Evolutionary conservation across 768 basidiomycete species (phyloP).

Genomic region (Mycena filopes): DNA sequence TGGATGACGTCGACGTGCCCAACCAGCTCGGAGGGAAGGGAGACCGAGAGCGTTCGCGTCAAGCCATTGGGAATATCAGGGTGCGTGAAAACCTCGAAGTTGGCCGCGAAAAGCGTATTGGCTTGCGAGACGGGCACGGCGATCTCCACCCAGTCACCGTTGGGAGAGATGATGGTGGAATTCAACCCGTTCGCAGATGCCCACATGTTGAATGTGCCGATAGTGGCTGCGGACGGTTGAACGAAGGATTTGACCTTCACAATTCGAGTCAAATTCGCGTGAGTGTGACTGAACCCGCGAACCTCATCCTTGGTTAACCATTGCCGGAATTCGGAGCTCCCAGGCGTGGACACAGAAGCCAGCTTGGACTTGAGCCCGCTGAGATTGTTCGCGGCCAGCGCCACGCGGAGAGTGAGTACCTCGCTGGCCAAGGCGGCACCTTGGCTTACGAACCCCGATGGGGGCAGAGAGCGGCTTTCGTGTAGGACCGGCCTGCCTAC

Average conservation of each 20-base stretch:
- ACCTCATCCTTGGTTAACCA: conserved; percentile 12
- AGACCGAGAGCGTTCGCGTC: conserved; percentile 4
- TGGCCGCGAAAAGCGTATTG: conserved; percentile 6
- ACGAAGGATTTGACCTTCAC: conserved; percentile 13
- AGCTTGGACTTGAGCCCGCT: neutral
- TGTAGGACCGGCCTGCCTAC: no score
- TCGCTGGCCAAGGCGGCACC: no score
- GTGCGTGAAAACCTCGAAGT: conserved; percentile 11
- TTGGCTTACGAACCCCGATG: no score
- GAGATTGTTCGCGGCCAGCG: neutral
- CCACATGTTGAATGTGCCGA: neutral
- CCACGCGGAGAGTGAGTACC: neutral
- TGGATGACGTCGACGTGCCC: conserved; percentile 8
- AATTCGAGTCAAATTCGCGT: no score
- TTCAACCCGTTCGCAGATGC: conserved; percentile 7
- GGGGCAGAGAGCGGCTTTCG: no score
- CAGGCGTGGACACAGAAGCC: neutral
- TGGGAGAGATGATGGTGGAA: conserved; percentile 5
- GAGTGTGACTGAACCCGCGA: neutral
- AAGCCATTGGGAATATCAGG: neutral
- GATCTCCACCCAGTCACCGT: conserved; percentile 9
- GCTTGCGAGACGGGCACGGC: conserved; percentile 3
- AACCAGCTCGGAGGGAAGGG: conserved; percentile 3
- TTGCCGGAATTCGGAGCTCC: neutral
- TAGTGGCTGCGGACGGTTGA: neutral